A percentile compares a stretch with the other conserved stretches of the same genome.
These are phyloP conservation scores for Choiromyces venosus DNA, from an alignment of 495 filamentous ascomycete species.

Conservation along the genomic window DNA sequence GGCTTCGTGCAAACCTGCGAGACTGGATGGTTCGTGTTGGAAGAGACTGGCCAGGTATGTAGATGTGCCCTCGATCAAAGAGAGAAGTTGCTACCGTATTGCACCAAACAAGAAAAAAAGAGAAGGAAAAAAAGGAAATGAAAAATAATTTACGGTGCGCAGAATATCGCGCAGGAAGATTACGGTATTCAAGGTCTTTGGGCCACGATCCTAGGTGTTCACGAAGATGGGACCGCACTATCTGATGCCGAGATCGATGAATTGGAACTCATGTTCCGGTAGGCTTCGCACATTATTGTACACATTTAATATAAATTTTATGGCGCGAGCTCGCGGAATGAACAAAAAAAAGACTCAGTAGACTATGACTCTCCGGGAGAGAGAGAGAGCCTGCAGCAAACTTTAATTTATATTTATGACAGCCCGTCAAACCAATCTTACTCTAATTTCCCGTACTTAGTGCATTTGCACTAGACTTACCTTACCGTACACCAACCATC, in stretches of 20 bases:
- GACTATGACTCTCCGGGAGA: background rate
- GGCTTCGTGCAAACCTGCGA: constrained; percentile 30
- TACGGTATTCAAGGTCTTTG: constrained; percentile 36
- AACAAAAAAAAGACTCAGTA: background rate
- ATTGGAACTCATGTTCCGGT: constrained; percentile 20
- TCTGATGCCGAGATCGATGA: constrained; percentile 15
- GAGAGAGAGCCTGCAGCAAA: constrained; percentile 4
- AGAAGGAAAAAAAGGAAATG: background rate
- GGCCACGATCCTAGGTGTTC: constrained; percentile 32
- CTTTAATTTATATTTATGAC: background rate
- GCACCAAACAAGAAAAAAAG: background rate
- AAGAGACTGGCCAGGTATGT: constrained; percentile 31
- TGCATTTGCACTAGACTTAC: no score
- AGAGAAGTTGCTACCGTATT: background rate
- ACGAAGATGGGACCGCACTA: constrained; percentile 21
- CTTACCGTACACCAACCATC: no score
- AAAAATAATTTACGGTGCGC: constrained; percentile 5
- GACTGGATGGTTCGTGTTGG: constrained; percentile 33
- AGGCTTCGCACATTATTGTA: background rate
- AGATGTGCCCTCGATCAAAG: background rate
- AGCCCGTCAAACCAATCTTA: background rate
- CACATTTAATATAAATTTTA: constrained; percentile 1
- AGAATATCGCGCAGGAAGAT: constrained; percentile 37
- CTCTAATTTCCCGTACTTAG: no score
- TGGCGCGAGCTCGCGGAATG: background rate